Evolutionary conservation across 345 rosid genomes (phyloP).

Genomic region (Syzygium oleosum): DNA sequence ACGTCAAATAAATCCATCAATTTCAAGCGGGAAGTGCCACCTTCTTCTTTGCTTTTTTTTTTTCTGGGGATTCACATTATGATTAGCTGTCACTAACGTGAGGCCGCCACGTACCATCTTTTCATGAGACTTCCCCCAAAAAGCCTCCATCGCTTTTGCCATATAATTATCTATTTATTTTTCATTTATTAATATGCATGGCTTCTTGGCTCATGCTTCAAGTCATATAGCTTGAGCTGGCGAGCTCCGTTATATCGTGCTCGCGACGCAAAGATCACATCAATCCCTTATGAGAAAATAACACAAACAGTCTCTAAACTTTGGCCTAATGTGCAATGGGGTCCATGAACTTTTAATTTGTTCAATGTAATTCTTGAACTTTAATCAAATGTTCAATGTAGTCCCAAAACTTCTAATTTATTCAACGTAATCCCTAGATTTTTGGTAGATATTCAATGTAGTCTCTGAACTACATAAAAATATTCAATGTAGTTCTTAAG

Average conservation of each 20-base stretch:
- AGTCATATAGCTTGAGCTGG: background rate
- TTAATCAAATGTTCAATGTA: no score
- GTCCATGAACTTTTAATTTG: no score
- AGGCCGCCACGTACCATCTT: conserved; percentile 33
- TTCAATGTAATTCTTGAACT: no score
- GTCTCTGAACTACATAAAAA: no score
- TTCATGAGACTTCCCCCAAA: background rate
- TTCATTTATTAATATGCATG: background rate
- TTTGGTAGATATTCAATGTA: no score
- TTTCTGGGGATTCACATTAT: conserved; percentile 19
- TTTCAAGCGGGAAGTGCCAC: conserved; percentile 20
- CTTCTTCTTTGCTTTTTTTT: background rate
- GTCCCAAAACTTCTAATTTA: no score
- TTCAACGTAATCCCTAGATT: no score
- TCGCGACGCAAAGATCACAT: background rate
- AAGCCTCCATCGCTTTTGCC: background rate
- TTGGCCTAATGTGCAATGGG: no score
- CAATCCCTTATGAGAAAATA: background rate
- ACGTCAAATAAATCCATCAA: conserved; percentile 8
- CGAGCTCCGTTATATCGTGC: background rate
- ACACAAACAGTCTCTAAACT: no score
- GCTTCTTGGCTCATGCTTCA: background rate
- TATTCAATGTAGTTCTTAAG: no score
- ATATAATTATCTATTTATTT: background rate
- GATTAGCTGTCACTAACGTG: conserved; percentile 50